Base-by-base conservation (phyloP, 2,329 filamentous ascomycete species). In the Penicillium sclerotiorum region DNA sequence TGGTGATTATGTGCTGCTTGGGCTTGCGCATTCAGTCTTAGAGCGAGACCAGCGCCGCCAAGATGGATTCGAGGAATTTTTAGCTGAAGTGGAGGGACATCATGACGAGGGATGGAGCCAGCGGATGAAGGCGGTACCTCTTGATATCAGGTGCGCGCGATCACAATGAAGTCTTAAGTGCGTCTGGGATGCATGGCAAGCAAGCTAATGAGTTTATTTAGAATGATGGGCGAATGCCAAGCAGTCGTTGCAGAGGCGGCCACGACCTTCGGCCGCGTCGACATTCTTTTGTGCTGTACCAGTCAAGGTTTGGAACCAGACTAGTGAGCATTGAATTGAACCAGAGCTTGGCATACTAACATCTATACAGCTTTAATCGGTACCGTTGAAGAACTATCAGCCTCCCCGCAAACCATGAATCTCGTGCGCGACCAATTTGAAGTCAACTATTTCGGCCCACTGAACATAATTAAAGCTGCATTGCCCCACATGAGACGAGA, bases 381-480 rank as follows among this genome's bases (percentile, higher is more conserved):
- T 33, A 89, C 90, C 0, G 88, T 97, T 7, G 94, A 97, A 72
- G 94, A 99, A 71, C 78, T 96, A 21, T 86, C 87, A 1, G 87
- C 89, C 23, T 86, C 80, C 20, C 80, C 81, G 4, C 81, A 85
- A 36, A 91, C 90, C 1, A 81, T 87, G 59, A 90, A 87, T 50
- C 81, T 96, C 15, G 87, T 95, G 28, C 84, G 89, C 53, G 89
- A 95, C 64, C 93, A 96, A 69, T 96, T 97, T 68, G 93, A 97
- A 70, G 86, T 85, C 56, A 90, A 95, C 63, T 97, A 95, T 77
- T 97, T 97, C 71, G 90, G 90, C 1, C 91, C 95, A 50, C 87
- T 97, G 69, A 97, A 97, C 73, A 90, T 95, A 67, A 95, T 97
- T 76, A 95, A 94, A 70, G 89, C 92, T 12, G 80, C 86, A 1